Evolutionary conservation across 73 alveolate species (phyloP), one percentile per base, ranked within the genome.

Genomic region (Effrenium voratum): DNA sequence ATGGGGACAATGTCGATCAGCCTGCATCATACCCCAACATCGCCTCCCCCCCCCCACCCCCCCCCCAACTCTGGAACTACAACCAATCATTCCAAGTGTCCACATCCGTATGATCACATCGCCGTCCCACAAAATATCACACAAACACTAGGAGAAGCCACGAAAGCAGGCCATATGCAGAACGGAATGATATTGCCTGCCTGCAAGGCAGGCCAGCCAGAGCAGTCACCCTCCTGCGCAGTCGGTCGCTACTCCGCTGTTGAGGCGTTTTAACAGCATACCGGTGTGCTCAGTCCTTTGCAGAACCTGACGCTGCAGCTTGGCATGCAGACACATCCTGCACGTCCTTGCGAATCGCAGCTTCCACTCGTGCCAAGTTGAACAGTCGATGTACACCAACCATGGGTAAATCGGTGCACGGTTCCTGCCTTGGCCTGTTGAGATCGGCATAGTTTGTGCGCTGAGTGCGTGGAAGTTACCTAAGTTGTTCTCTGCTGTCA

Each of bases 161-260:
- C 63, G 63, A 8, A 52, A n/a, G n/a, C n/a, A n/a, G n/a, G n/a
- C n/a, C n/a, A n/a, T n/a, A n/a, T n/a, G n/a, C n/a, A n/a, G n/a
- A n/a, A n/a, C n/a, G n/a, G n/a, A n/a, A n/a, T 19, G 63, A n/a
- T 46, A 13, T 47, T 46, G 22, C 93, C 0, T 50, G 75, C 96
- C 96, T 90, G 68, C 84, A 90, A 28, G 44, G 60, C 96, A 5
- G 96, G 96, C 96, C 96, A 90, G 38, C 75, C 96, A 32, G 86
- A 34, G 52, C 96, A 90, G 55, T 90, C 96, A 59, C 32, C 57
- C 47, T 68, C 94, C 94, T 85, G 45, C 73, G 45, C 10, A 57
- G 59, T 36, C 57, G 12, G 26, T 24, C 79, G n/a, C n/a, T n/a
- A n/a, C n/a, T n/a, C n/a, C n/a, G n/a, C n/a, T n/a, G n/a, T n/a